A percentile compares a stretch with the other conserved stretches of the same genome.
These are phyloP conservation scores for Acacia pycnantha DNA, from an alignment of 331 rosid species.

Conservation along the genomic window DNA sequence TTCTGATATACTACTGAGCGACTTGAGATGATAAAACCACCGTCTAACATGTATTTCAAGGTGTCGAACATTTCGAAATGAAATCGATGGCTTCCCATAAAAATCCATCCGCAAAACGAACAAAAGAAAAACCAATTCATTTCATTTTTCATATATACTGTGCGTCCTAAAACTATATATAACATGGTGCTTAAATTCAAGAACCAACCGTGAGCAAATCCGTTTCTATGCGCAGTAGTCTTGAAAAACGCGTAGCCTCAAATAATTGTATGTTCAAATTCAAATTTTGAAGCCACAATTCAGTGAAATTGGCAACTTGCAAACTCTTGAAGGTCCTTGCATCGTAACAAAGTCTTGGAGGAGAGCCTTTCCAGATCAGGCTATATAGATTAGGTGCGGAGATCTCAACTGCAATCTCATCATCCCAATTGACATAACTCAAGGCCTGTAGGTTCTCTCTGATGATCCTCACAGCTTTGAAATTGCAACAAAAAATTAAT, in stretches of 20 bases:
- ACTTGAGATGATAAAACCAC: neutral
- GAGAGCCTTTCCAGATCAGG: neutral
- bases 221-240: neutral
- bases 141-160: too few species aligned
- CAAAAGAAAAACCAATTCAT: neutral
- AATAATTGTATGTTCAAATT: neutral
- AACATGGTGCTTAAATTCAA: neutral
- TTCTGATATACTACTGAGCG: too few species aligned
- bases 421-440: neutral
- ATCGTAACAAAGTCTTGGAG: neutral
- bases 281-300: neutral
- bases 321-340: neutral
- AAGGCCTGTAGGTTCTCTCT: neutral
- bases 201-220: neutral
- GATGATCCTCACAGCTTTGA: neutral
- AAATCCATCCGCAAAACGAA: neutral
- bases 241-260: neutral
- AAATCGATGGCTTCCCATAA: neutral
- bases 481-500: neutral
- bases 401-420: neutral
- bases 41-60: neutral
- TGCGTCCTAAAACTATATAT: too few species aligned
- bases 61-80: neutral
- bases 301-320: neutral
- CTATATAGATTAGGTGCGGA: neutral